These are phyloP conservation scores for Venturia effusa DNA, from an alignment of 2,329 filamentous ascomycete species.

Conservation along the genomic window DNA sequence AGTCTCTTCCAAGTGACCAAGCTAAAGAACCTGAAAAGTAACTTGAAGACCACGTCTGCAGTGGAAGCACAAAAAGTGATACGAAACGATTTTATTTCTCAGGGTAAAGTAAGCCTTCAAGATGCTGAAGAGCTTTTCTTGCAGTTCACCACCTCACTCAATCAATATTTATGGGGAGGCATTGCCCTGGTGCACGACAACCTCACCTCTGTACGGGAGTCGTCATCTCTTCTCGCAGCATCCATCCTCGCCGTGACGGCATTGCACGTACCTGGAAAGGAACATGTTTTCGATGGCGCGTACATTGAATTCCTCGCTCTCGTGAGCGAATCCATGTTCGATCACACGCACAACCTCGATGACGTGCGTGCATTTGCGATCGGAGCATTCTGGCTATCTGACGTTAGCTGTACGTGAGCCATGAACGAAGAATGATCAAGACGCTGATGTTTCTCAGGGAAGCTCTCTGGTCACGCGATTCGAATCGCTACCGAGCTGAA, in stretches of 20 bases:
- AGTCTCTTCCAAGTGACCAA: conserved; percentile 45
- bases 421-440: not conserved
- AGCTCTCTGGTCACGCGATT: conserved; percentile 18
- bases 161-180: conserved; percentile 41
- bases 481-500: conserved; percentile 30
- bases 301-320: conserved; percentile 12
- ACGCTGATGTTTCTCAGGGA: not conserved
- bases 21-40: conserved; percentile 31
- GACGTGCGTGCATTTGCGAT: conserved; percentile 25
- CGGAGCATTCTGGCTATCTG: conserved; percentile 29
- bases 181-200: conserved; percentile 40
- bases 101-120: conserved; percentile 34
- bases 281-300: conserved; percentile 11
- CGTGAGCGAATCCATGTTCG: conserved; percentile 12
- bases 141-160: conserved; percentile 40
- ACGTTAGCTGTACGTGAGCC: conserved; percentile 18
- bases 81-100: conserved; percentile 38
- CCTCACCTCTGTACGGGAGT: conserved; percentile 28
- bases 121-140: conserved; percentile 43
- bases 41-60: conserved; percentile 19
- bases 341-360: conserved; percentile 17
- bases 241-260: conserved; percentile 13
- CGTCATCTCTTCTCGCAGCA: conserved; percentile 11
- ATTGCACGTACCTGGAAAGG: conserved; percentile 12
- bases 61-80: conserved; percentile 19